phyloP scores from a whole-genome alignment of 208 protist species.

The Spongospora subterranea region DNA sequence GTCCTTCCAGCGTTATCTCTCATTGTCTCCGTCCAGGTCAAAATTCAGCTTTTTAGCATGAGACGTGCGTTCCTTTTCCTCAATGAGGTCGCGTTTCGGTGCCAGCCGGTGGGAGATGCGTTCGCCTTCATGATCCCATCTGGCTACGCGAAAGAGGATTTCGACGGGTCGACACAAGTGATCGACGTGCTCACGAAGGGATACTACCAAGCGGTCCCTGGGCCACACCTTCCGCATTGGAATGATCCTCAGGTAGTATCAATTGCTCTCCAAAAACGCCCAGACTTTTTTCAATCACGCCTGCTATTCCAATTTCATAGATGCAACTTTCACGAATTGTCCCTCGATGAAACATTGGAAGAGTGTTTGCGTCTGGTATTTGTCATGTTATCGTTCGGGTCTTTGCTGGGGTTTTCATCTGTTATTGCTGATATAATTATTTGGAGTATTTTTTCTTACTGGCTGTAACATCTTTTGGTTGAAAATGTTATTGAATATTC shows the following conservation, averaged over 20 bases:
- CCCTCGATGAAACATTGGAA: too few relatives aligned
- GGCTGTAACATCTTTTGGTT: too few relatives aligned
- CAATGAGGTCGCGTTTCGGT: slow-evolving; percentile 12
- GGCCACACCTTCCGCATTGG: background rate
- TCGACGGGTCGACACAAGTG: background rate
- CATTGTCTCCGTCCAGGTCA: background rate
- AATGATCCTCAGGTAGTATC: background rate
- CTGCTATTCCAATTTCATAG: too few relatives aligned
- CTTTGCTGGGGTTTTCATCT: too few relatives aligned
- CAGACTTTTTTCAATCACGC: too few relatives aligned
- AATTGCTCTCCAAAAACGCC: background rate
- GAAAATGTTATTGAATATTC: too few relatives aligned
- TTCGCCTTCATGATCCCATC: slow-evolving; percentile 29
- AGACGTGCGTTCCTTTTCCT: slow-evolving; percentile 11
- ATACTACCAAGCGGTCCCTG: background rate
- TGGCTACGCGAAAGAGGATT: background rate
- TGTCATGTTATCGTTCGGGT: too few relatives aligned
- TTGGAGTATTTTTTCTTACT: too few relatives aligned
- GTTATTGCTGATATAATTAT: too few relatives aligned
- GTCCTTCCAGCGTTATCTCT: background rate
- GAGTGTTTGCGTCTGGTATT: too few relatives aligned
- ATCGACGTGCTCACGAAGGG: background rate
- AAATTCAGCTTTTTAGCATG: slow-evolving; percentile 31
- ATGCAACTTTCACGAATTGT: too few relatives aligned
- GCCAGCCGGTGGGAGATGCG: background rate